Percentiles rank a stretch among this genome's conserved stretches.
phyloP scores from a whole-genome alignment of 305 asterid species.

The Plantago coronopus region DNA sequence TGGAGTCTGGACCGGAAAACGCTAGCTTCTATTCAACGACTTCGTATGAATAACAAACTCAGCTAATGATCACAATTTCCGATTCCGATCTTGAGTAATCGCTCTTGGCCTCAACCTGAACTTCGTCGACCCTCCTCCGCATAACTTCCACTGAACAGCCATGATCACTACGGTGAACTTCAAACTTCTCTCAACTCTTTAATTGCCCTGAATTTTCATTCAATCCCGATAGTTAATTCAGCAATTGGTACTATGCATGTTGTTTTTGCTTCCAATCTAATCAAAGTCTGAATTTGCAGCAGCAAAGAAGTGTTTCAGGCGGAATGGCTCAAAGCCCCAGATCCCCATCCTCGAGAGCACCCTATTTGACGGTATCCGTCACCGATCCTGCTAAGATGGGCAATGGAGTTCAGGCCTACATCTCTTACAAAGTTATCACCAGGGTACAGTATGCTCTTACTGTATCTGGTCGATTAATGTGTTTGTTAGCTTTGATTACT shows the following conservation, averaged over 20 bases:
- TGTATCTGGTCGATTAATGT: too few species aligned
- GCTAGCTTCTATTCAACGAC: too few species aligned
- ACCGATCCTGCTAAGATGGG: constrained; percentile 99
- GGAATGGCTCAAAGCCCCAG: constrained; percentile 71
- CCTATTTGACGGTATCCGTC: constrained; percentile 68
- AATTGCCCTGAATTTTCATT: neutral
- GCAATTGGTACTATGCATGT: too few species aligned
- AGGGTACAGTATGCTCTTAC: constrained; percentile 38
- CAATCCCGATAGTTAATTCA: too few species aligned
- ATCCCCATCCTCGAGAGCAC: constrained; percentile 68
- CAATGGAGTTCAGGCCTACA: constrained; percentile 93
- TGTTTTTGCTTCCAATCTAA: neutral
- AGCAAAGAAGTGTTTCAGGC: constrained; percentile 73
- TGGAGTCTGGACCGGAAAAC: too few species aligned
- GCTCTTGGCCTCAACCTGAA: too few species aligned
- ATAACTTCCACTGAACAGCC: neutral
- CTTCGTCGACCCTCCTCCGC: too few species aligned
- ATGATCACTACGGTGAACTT: constrained; percentile 6
- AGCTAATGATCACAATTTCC: too few species aligned
- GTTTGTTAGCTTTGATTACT: too few species aligned
- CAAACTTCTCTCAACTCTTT: neutral
- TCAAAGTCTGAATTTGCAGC: constrained; percentile 8
- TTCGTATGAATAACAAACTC: too few species aligned
- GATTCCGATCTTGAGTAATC: too few species aligned
- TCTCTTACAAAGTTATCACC: constrained; percentile 92